A percentile compares a stretch with the other conserved stretches of the same genome.
Conservation (phyloP, 345 rosid species). For the Aethionema arabicum region DNA sequence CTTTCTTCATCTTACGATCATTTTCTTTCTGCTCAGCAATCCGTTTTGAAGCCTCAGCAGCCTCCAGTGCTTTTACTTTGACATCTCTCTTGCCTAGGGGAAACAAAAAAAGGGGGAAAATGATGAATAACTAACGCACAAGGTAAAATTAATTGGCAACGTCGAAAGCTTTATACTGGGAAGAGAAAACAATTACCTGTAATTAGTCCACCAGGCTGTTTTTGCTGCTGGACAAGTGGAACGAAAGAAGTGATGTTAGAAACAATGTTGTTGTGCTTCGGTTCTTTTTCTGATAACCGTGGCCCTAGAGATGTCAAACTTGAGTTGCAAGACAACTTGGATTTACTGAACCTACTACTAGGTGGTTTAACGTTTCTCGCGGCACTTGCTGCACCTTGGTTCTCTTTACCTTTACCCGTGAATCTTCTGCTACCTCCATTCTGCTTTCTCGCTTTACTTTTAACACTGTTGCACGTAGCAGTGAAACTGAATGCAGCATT, state of each 20-base stretch:
- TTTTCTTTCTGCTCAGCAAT: slow-evolving; percentile 82
- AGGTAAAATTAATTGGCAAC: neutral
- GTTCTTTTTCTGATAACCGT: slow-evolving; percentile 44
- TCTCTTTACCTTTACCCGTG: slow-evolving; percentile 49
- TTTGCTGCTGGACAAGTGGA: slow-evolving; percentile 77
- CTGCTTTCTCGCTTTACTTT: slow-evolving; percentile 42
- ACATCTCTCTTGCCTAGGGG: slow-evolving; percentile 79
- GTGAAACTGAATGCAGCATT: slow-evolving; percentile 50
- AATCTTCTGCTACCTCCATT: slow-evolving; percentile 48
- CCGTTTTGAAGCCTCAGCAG: slow-evolving; percentile 82
- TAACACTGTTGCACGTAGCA: slow-evolving; percentile 46
- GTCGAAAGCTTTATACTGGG: slow-evolving; percentile 14
- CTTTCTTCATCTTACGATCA: slow-evolving; percentile 81
- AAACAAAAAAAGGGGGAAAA: slow-evolving; percentile 1
- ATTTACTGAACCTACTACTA: slow-evolving; percentile 52
- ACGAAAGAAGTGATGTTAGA: slow-evolving; percentile 74
- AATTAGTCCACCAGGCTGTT: slow-evolving; percentile 55
- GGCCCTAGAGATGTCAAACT: slow-evolving; percentile 46
- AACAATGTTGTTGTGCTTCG: slow-evolving; percentile 70
- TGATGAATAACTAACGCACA: neutral
- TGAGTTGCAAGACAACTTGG: slow-evolving; percentile 55
- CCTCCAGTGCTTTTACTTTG: slow-evolving; percentile 86
- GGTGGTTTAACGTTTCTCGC: slow-evolving; percentile 45
- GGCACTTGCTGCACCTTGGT: slow-evolving; percentile 39
- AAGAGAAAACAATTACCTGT: slow-evolving; percentile 49